A percentile compares a stretch with the other conserved stretches of the same genome.
phyloP scores from a whole-genome alignment of 768 basidiomycete genomes.

The Royoungia palumana region DNA sequence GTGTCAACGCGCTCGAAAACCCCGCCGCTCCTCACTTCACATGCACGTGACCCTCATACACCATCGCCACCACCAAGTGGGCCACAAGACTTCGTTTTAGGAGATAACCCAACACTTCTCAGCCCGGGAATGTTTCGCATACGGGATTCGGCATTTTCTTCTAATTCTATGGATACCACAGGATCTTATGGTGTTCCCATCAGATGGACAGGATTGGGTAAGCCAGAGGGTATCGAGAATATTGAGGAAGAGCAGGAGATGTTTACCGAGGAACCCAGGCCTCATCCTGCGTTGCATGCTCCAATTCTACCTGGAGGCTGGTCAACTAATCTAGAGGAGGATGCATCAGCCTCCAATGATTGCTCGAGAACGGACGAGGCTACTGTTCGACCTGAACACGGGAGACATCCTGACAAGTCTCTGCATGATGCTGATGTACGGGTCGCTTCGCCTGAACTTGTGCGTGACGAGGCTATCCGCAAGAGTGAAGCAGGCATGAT shows the following conservation, averaged over 20 bases:
- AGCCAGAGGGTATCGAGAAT: constrained; percentile 37
- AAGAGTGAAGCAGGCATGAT: constrained; percentile 66
- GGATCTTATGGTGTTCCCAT: constrained; percentile 52
- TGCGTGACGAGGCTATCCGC: constrained; percentile 40
- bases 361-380: constrained; percentile 26
- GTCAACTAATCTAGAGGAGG: constrained; percentile 53
- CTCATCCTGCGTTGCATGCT: constrained; percentile 25
- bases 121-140: constrained; percentile 51
- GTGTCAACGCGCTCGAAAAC: constrained; percentile 39
- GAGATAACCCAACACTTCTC: constrained; percentile 41
- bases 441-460: constrained; percentile 52
- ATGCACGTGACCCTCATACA: constrained; percentile 25
- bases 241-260: constrained; percentile 34
- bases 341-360: constrained; percentile 34
- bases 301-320: constrained; percentile 53
- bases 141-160: constrained; percentile 64
- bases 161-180: constrained; percentile 40
- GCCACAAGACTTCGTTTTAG: constrained; percentile 18
- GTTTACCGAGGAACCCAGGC: constrained; percentile 23
- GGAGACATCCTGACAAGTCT: constrained; percentile 31
- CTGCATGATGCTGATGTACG: constrained; percentile 51
- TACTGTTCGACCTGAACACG: constrained; percentile 26
- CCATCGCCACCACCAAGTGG: constrained; percentile 21
- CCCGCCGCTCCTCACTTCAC: constrained; percentile 37
- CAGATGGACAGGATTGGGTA: constrained; percentile 55